Evolutionary conservation across 2,329 filamentous ascomycete species (phyloP), one percentile per base, ranked within the genome.

Genomic region (Pseudogymnoascus sp.): DNA sequence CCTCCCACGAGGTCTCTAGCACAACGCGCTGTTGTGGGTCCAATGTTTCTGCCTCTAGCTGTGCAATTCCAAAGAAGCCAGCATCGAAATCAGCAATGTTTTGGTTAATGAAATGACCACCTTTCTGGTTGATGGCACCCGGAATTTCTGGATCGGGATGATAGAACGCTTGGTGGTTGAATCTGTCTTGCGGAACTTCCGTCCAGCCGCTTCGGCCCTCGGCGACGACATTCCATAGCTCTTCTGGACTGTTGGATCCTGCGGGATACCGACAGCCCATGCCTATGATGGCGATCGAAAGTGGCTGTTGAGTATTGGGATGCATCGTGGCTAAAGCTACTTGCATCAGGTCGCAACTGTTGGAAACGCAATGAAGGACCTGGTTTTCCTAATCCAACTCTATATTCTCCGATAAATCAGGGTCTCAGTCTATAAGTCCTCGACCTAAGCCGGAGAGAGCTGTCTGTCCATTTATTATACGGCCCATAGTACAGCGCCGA

Each of bases 271-370:
- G 68, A n/a, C 72, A 73, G 7, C 70, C 70, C 69, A 71, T 74
- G 61, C 73, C 73, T 12, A 68, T 63, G n/a, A 74, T 70, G n/a
- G 73, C 73, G 60, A 75, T 72, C 26, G 73, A n/a, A n/a, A 38
- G 14, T 38, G 37, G 37, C 14, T 38, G 14, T 8, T 38, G 73
- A 38, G 37, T 4, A 14, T 38, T 38, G 37, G 37, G 14, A 38
- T n/a, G 2, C 37, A 38, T 38, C 37, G 37, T n/a, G 14, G 14
- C 37, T 38, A 38, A n/a, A 38, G 1, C 14, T 16, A 14, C 37
- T n/a, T 38, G 37, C 14, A 6, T 38, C 37, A 16, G 37, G 14
- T 38, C 6, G 37, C 14, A 38, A 38, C 14, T 38, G 37, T 38
- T 38, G 37, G 37, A 38, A 38, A 16, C 37, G 37, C 14, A 38